These are phyloP conservation scores for Lachnellula cervina DNA, from an alignment of 2,329 filamentous ascomycete genomes.

Conservation along the genomic window DNA sequence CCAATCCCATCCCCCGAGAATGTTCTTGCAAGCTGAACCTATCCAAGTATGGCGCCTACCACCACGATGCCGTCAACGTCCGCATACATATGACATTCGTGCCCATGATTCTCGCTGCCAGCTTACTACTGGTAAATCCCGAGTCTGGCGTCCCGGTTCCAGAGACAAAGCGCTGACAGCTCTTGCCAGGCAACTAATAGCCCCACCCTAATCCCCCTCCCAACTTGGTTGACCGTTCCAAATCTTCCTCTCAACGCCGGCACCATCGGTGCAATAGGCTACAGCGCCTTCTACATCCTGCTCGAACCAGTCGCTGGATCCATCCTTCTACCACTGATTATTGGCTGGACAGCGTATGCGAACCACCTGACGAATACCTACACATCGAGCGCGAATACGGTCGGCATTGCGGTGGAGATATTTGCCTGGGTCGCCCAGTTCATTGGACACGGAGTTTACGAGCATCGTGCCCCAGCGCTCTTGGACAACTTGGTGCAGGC, in stretches of 20 bases:
- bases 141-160: background rate
- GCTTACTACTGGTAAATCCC: conserved; percentile 62
- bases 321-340: conserved; percentile 67
- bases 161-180: conserved; percentile 19
- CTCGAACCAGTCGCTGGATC: conserved; percentile 91
- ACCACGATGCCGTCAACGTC: conserved; percentile 72
- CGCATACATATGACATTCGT: conserved; percentile 77
- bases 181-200: conserved; percentile 52
- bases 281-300: conserved; percentile 77
- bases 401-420: conserved; percentile 63
- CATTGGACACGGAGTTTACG: conserved; percentile 83
- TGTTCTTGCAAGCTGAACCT: conserved; percentile 9
- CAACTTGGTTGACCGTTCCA: conserved; percentile 62
- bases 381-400: conserved; percentile 45
- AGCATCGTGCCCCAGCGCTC: conserved; percentile 81
- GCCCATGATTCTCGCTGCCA: conserved; percentile 67
- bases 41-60: conserved; percentile 74
- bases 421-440: conserved; percentile 86
- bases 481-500: conserved; percentile 91
- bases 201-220: conserved; percentile 58
- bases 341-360: conserved; percentile 67
- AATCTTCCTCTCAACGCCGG: conserved; percentile 63
- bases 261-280: conserved; percentile 61
- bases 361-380: conserved; percentile 62
- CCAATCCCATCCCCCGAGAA: too few relatives aligned